These are phyloP conservation scores for Colletotrichum salicis DNA, from an alignment of 2,329 filamentous ascomycete genomes.

Conservation along the genomic window DNA sequence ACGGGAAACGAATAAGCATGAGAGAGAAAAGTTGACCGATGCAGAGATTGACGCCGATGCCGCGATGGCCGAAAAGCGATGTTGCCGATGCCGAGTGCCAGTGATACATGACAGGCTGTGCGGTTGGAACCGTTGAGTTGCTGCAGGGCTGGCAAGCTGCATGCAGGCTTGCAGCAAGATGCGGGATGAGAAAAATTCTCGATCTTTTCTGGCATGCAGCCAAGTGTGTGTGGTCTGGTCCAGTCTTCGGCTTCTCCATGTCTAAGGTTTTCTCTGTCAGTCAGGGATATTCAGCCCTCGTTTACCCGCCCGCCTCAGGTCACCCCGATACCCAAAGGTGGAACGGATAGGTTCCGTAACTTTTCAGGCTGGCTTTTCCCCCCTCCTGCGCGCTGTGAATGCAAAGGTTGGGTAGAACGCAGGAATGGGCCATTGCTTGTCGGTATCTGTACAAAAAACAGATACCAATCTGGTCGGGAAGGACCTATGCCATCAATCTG, in stretches of 20 bases:
- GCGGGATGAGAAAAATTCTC: neutral
- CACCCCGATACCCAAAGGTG: neutral
- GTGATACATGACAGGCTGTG: neutral
- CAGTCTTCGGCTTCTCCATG: constrained; percentile 13
- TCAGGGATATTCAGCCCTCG: neutral
- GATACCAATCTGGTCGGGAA: too few species aligned
- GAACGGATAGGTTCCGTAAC: too few species aligned
- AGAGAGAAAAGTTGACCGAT: neutral
- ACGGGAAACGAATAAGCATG: neutral
- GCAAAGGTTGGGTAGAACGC: too few species aligned
- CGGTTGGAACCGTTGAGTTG: neutral
- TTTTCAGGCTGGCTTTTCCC: too few species aligned
- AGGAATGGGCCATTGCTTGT: too few species aligned
- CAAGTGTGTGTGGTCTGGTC: constrained; percentile 4
- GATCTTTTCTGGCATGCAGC: constrained; percentile 18
- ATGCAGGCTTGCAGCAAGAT: neutral
- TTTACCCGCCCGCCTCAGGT: neutral
- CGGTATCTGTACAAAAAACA: too few species aligned
- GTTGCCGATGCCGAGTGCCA: neutral
- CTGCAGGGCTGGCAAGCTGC: too few species aligned
- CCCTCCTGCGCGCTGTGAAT: too few species aligned
- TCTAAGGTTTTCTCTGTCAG: too few species aligned
- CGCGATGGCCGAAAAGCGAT: neutral
- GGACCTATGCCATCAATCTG: too few species aligned
- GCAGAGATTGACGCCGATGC: neutral